Evolutionary conservation across 306 rosid genomes (phyloP), one percentile per base, ranked within the genome.

Genomic region (Macrotyloma uniflorum): DNA sequence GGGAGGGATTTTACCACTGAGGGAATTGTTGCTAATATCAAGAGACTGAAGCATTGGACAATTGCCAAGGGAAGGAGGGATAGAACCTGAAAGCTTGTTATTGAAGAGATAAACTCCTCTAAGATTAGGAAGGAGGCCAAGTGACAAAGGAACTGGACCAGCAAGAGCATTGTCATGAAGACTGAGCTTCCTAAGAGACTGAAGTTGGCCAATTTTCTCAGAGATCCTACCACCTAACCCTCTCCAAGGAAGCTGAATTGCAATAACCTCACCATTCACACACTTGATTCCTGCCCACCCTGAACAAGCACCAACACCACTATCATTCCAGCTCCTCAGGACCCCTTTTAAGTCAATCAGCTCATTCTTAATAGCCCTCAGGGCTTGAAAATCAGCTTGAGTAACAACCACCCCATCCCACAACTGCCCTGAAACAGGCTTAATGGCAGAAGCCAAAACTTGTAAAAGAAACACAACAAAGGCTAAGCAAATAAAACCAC

Each of bases 231-330:
- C 99, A 1, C 94, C 93, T 3, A 95, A 86, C 16, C 91, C 91
- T 80, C 76, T 93, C 98, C 98, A 95, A 32, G 99, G 99, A 83
- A 95, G 93, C 80, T 95, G 99, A 64, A 95, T 88, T 5, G 91
- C 97, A 61, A 95, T 86, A 33, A 95, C 99, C 24, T 93, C 93
- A 3, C 99, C 99, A 4, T 87, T 90, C 38, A 86, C 88, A 73
- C 99, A 95, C 76, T 95, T 95, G 83, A 95, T 93, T 50, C 99
- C 99, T 22, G 70, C 88, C 99, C 99, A 95, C 6, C 87, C 99
- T 4, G 97, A 93, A 80, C 99, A 95, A 61, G 90, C 93, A 75
- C 94, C 97, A 43, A 72, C 1, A 1, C 93, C 94, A 75, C 89
- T 91, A 36, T 87, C 93, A 62, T 92, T 95, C 98, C 99, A 95